A percentile compares a stretch with the other conserved stretches of the same genome.
phyloP scores from a whole-genome alignment of 805 yeast species.

The Cyberlindnera suaveolens region DNA sequence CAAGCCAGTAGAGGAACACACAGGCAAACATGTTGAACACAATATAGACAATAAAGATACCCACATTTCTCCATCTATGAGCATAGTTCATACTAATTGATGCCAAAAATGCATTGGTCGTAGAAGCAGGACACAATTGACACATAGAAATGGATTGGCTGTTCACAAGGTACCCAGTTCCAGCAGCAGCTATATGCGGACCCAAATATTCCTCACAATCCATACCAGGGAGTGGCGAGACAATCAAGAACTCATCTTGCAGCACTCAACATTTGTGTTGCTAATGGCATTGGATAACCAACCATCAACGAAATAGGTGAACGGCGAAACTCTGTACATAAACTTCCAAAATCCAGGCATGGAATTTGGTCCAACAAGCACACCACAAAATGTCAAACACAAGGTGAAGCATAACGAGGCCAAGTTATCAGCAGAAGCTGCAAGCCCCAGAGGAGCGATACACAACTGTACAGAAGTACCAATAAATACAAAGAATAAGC shows the following conservation, averaged over 20 bases:
- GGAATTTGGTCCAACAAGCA: conserved; percentile 48
- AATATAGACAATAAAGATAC: conserved; percentile 43
- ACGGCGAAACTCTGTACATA: conserved; percentile 69
- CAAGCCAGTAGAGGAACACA: conserved; percentile 43
- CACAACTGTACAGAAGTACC: conserved; percentile 53
- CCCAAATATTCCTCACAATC: conserved; percentile 54
- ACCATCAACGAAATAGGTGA: conserved; percentile 58
- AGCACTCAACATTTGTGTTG: conserved; percentile 39
- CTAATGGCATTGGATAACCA: conserved; percentile 51
- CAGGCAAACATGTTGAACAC: conserved; percentile 36
- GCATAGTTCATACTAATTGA: conserved; percentile 32
- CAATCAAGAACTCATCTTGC: conserved; percentile 37
- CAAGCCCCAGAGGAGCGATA: conserved; percentile 52
- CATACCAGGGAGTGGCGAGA: conserved; percentile 47
- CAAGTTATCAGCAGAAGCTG: conserved; percentile 59
- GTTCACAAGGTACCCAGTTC: conserved; percentile 19
- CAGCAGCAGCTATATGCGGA: conserved; percentile 26
- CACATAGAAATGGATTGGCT: conserved; percentile 40
- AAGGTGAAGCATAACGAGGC: conserved; percentile 52
- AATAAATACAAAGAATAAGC: conserved; percentile 46
- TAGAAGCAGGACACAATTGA: conserved; percentile 48
- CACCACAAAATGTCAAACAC: conserved; percentile 73
- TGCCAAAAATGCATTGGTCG: conserved; percentile 54
- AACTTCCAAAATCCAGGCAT: conserved; percentile 76
- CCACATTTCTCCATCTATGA: conserved; percentile 62